Evolutionary conservation across 2,329 filamentous ascomycete genomes (phyloP), one percentile per base, ranked within the genome.

Genomic region (Aspergillus thermomutatus): DNA sequence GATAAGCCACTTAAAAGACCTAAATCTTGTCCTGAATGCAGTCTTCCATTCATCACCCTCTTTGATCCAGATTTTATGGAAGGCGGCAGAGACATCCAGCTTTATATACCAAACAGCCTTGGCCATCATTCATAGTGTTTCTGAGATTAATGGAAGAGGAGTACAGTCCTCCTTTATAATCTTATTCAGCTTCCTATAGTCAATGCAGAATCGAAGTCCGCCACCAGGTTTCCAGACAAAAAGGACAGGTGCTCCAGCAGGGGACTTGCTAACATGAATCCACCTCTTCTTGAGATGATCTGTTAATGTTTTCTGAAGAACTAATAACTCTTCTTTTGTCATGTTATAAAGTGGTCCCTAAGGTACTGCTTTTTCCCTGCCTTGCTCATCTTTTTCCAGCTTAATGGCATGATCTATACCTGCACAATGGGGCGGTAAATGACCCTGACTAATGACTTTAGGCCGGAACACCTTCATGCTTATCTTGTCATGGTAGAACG

Each of bases 1-100:
- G 4, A 68, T 58, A n/a, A 57, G 17, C 23, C 64, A 70, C 46
- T 72, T 52, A 49, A 59, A 71, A 8, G 61, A 55, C 28, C 60
- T 55, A 52, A 61, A 69, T 41, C 53, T 34, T 5, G 43, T 58
- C 17, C 31, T 1, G 51, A 61, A 61, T 3, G 49, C 52, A 2
- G 56, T 63, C 17, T 58, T 43, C 46, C 45, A 54, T 27, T 61
- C 53, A 34, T 64, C 56, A 23, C 51, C 43, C 2, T n/a, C 4
- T 7, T 14, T 9, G 26, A 53, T 53, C 11, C n/a, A 19, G 6
- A 53, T 25, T 3, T 34, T n/a, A 25, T 53, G 27, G 25, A 47
- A 53, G 1, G 27, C 19, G 23, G 46, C 51, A 7, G 14, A 17
- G 17, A 53, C 11, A 25, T 53, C 43, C 11, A 53, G 41, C 27